Percentiles rank a stretch among this genome's conserved stretches.
These are phyloP conservation scores for Candida dendrica DNA, from an alignment of 805 yeast genomes.

Conservation along the genomic window DNA sequence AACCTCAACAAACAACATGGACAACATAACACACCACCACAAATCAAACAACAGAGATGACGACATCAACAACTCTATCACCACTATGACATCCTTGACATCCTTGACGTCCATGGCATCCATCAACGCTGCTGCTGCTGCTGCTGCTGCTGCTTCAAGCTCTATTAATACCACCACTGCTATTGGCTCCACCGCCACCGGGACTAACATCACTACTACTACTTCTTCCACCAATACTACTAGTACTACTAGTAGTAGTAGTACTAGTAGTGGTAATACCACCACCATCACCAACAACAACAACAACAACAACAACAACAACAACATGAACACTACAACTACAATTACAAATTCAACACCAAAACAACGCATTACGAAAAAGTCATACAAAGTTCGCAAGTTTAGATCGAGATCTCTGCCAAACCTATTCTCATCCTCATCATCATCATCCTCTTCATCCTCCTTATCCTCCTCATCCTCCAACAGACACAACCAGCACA, in stretches of 20 bases:
- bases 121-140: background rate
- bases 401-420: slow-evolving; percentile 22
- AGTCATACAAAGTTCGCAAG: slow-evolving; percentile 14
- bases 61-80: background rate
- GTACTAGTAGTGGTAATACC: background rate
- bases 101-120: background rate
- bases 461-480: too few species aligned
- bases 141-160: too few species aligned
- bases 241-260: too few species aligned
- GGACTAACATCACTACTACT: slow-evolving; percentile 1
- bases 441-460: slow-evolving; percentile 1
- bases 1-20: too few species aligned
- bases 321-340: slow-evolving; percentile 3
- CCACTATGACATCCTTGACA: too few species aligned
- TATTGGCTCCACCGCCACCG: too few species aligned
- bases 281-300: slow-evolving; percentile 5
- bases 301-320: background rate
- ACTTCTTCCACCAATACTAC: slow-evolving; percentile 1
- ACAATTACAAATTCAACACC: too few species aligned
- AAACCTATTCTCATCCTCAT: slow-evolving; percentile 13
- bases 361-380: slow-evolving; percentile 1
- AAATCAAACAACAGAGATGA: background rate
- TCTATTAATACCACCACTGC: too few species aligned
- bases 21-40: too few species aligned
- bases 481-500: background rate